phyloP scores from a whole-genome alignment of 2,329 filamentous ascomycete genomes.

The Diaporthe helianthi region DNA sequence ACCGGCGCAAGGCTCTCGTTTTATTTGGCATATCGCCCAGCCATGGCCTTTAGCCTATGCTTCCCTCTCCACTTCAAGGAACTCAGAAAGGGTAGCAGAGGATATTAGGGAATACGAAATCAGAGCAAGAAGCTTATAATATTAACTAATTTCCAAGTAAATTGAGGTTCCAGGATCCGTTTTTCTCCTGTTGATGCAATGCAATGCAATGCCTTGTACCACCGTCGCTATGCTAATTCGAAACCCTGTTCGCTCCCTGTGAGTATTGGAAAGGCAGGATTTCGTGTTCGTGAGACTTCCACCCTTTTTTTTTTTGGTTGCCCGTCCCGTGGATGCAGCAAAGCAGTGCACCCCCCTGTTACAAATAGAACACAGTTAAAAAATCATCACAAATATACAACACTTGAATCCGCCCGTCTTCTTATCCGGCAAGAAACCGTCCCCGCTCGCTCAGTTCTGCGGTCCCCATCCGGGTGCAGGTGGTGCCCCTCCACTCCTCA shows the following conservation, averaged over 20 bases:
- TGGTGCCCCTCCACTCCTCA: neutral
- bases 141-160: neutral
- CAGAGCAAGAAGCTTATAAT: neutral
- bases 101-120: neutral
- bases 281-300: neutral
- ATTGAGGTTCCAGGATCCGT: neutral
- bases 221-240: conserved; percentile 26
- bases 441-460: neutral
- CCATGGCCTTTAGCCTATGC: too few species aligned
- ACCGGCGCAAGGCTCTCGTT: neutral
- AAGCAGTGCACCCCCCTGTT: neutral
- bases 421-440: neutral
- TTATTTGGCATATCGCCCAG: too few species aligned
- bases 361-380: conserved; percentile 4
- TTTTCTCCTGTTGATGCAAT: conserved; percentile 21
- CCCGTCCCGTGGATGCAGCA: neutral
- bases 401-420: neutral
- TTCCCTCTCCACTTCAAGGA: too few species aligned
- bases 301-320: neutral
- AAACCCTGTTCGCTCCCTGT: neutral
- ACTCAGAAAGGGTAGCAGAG: neutral
- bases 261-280: neutral
- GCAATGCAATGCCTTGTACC: conserved; percentile 23
- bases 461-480: conserved; percentile 22
- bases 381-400: neutral